These are phyloP conservation scores for Yamadazyma buinensis DNA, from an alignment of 1,139 yeast genomes.

Conservation along the genomic window DNA sequence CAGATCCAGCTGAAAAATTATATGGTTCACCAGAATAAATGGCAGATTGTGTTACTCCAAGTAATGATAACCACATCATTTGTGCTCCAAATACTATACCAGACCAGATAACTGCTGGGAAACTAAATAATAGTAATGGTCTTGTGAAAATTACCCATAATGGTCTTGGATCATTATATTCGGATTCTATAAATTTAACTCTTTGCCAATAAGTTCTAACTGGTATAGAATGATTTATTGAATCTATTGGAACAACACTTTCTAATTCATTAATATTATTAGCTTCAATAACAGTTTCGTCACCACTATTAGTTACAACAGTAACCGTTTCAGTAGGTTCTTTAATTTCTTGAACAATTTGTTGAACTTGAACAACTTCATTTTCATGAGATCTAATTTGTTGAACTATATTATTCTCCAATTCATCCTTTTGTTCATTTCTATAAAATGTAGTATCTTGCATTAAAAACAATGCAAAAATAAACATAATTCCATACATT, in stretches of 20 bases:
- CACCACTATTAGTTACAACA: no score
- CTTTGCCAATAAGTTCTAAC: slow-evolving; percentile 33
- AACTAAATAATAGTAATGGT: slow-evolving; percentile 42
- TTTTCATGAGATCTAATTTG: slow-evolving; percentile 22
- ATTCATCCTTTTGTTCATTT: slow-evolving; percentile 15
- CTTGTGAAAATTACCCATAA: slow-evolving; percentile 35
- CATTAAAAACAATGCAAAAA: slow-evolving; percentile 40
- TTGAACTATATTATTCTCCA: slow-evolving; percentile 20
- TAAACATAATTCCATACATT: slow-evolving; percentile 40
- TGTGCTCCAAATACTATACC: slow-evolving; percentile 64
- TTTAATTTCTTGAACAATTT: no score
- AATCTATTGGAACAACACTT: slow-evolving; percentile 14
- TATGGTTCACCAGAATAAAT: slow-evolving; percentile 35
- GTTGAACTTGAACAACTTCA: slow-evolving; percentile 10
- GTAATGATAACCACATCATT: slow-evolving; percentile 50
- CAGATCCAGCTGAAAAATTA: slow-evolving; percentile 28
- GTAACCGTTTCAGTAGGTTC: no score
- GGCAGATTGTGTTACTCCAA: slow-evolving; percentile 43
- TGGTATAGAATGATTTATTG: slow-evolving; percentile 21
- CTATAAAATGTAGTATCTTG: slow-evolving; percentile 40
- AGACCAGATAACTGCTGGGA: slow-evolving; percentile 60
- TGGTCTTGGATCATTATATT: slow-evolving; percentile 37
- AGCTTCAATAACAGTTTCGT: slow-evolving; percentile 7
- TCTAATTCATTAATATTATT: neutral
- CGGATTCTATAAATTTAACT: slow-evolving; percentile 31